Evolutionary conservation across 1,139 yeast genomes (phyloP).

Genomic region (Geotrichum candidum): DNA sequence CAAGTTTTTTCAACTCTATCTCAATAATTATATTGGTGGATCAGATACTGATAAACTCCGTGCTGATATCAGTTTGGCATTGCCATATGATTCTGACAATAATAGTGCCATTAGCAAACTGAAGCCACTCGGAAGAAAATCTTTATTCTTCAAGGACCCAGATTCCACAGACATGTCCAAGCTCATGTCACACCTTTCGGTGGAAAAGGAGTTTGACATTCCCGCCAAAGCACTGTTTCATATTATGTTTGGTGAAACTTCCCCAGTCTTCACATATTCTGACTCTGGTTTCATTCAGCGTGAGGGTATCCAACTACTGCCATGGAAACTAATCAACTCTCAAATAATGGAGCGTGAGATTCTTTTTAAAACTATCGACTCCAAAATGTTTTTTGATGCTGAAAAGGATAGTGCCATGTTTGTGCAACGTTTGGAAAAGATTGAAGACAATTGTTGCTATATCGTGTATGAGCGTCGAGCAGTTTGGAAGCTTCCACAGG

Average conservation of each 20-base stretch:
- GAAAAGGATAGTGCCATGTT: conserved; percentile 29
- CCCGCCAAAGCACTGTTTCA: conserved; percentile 84
- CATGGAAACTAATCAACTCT: conserved; percentile 27
- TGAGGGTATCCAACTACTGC: conserved; percentile 22
- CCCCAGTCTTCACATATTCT: conserved; percentile 39
- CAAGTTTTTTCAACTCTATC: conserved; percentile 6
- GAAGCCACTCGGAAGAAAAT: neutral
- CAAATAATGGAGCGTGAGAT: conserved; percentile 29
- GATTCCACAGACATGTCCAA: conserved; percentile 9
- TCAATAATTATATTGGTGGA: conserved; percentile 7
- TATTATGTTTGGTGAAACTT: conserved; percentile 72
- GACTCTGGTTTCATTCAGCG: conserved; percentile 24
- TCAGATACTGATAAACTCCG: neutral
- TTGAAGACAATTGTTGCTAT: conserved; percentile 53
- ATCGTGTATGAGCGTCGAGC: conserved; percentile 47
- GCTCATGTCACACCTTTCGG: conserved; percentile 33
- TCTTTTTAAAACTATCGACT: conserved; percentile 32
- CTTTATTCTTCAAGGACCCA: neutral
- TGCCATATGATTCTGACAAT: neutral
- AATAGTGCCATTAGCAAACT: neutral
- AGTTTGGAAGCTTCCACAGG: conserved; percentile 43
- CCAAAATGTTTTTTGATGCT: conserved; percentile 20
- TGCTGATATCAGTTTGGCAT: neutral
- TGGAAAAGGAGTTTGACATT: conserved; percentile 43
- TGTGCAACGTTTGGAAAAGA: conserved; percentile 46